Percentiles rank a stretch among this genome's conserved stretches.
Conservation (phyloP, 805 yeast genomes). For the Barnettozyma californica region DNA sequence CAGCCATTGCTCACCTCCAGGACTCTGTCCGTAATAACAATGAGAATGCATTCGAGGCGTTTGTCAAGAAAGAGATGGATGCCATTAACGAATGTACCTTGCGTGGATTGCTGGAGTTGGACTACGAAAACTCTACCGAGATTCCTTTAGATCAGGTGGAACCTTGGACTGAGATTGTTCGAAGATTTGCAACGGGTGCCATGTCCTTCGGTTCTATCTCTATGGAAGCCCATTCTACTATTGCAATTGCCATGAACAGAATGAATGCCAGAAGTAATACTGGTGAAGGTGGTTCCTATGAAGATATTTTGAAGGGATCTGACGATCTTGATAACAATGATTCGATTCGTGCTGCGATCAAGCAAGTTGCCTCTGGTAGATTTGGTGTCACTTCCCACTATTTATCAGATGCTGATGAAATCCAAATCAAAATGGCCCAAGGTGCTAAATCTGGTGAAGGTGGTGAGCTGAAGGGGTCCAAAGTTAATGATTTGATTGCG, state of each 20-base stretch:
- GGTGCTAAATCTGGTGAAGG: constrained; percentile 99
- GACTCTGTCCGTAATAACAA: constrained; percentile 98
- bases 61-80: constrained; percentile 84
- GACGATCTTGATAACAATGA: constrained; percentile 80
- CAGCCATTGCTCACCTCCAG: constrained; percentile 91
- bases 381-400: constrained; percentile 96
- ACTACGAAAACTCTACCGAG: constrained; percentile 60
- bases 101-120: constrained; percentile 91
- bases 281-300: constrained; percentile 92
- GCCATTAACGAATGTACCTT: constrained; percentile 90
- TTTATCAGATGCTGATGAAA: constrained; percentile 92
- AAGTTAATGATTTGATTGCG: constrained; percentile 83
- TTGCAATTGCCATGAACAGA: constrained; percentile 98
- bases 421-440: constrained; percentile 98
- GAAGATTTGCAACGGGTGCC: constrained; percentile 98
- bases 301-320: constrained; percentile 81
- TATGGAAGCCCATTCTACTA: constrained; percentile 95
- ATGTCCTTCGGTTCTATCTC: constrained; percentile 99
- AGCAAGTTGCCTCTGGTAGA: constrained; percentile 96
- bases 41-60: constrained; percentile 86
- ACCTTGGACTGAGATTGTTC: constrained; percentile 98
- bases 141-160: constrained; percentile 97
- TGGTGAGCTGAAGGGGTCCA: constrained; percentile 66
- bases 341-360: constrained; percentile 97
- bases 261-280: constrained; percentile 97